Evolutionary conservation across 148 eudicot genomes (phyloP), one percentile per base, ranked within the genome.

Genomic region (Drosera capensis): DNA sequence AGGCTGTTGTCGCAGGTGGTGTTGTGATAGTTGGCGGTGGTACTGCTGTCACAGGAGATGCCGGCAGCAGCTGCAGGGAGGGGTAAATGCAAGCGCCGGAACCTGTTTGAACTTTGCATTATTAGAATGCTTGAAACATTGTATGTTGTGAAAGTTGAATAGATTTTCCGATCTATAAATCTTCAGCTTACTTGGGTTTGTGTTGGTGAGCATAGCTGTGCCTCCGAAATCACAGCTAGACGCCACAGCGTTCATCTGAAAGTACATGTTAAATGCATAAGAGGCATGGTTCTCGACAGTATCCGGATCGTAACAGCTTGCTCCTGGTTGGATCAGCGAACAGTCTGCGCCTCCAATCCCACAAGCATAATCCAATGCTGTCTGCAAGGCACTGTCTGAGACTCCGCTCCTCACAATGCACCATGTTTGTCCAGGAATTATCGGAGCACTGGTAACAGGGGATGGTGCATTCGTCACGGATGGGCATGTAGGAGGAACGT

Each of bases 151-250:
- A 7, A 3, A 21, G 47, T 18, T 15, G 16, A 60, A 19, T 2
- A 18, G 16, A 45, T 26, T 40, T 21, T n/a, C 2, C 37, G 42
- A 44, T 37, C 13, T 8, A 41, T n/a, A 23, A 14, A n/a, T 31
- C 7, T 8, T 50, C 22, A 20, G 30, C 85, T 75, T 85, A 90
- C 99, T 90, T 63, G 99, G 99, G 61, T 90, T 74, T 8, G 54
- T 45, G 57, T 66, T 75, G 35, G 84, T 82, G 5, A 74, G 15
- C 43, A 39, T 29, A 19, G 88, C 99, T 55, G 65, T 40, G 9
- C 99, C 99, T 5, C 86, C 88, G 64, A 90, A 90, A 43, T 80
- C 88, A 57, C 99, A 90, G 64, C 95, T 90, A 11, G 87, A 59
- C 38, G 68, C 56, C 1, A 20, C 59, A 1, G 95, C 94, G 31